phyloP scores from a whole-genome alignment of 352 stramenopile genomes.

The Pythium biforme region DNA sequence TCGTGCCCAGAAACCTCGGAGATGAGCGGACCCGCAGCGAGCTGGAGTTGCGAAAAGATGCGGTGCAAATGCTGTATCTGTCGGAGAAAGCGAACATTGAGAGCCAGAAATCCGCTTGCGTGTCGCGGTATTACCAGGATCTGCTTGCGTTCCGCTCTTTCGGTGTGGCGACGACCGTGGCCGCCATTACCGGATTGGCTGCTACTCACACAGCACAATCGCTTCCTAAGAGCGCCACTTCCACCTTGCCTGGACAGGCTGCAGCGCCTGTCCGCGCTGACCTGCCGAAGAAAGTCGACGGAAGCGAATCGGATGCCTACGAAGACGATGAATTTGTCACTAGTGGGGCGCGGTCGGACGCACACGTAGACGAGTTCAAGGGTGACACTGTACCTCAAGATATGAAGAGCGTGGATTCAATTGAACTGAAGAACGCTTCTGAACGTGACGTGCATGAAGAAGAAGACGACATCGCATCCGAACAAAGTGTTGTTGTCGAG shows the following conservation, averaged over 20 bases:
- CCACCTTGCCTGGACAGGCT: neutral
- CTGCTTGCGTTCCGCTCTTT: slow-evolving; percentile 53
- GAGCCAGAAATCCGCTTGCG: slow-evolving; percentile 48
- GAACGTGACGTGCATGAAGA: neutral
- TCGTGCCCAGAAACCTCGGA: neutral
- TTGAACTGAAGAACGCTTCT: neutral
- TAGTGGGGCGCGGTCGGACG: slow-evolving; percentile 10
- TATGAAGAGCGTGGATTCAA: neutral
- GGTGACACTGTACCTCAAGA: neutral
- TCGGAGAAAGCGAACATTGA: slow-evolving; percentile 55
- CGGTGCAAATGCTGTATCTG: slow-evolving; percentile 41
- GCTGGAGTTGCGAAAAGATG: slow-evolving; percentile 32
- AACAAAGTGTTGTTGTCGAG: neutral
- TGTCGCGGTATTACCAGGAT: slow-evolving; percentile 65
- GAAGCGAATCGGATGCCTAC: slow-evolving; percentile 11
- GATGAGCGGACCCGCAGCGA: slow-evolving; percentile 6
- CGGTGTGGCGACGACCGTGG: neutral
- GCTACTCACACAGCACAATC: neutral
- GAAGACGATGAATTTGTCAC: slow-evolving; percentile 38
- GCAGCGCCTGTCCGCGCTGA: neutral
- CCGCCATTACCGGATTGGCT: neutral
- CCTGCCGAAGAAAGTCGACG: neutral
- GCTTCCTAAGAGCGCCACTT: neutral
- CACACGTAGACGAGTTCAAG: neutral
- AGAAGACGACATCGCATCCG: slow-evolving; percentile 8